Base-by-base conservation (phyloP, 129 eudicot genomes). In the carrot (Daucus carota) region DNA sequence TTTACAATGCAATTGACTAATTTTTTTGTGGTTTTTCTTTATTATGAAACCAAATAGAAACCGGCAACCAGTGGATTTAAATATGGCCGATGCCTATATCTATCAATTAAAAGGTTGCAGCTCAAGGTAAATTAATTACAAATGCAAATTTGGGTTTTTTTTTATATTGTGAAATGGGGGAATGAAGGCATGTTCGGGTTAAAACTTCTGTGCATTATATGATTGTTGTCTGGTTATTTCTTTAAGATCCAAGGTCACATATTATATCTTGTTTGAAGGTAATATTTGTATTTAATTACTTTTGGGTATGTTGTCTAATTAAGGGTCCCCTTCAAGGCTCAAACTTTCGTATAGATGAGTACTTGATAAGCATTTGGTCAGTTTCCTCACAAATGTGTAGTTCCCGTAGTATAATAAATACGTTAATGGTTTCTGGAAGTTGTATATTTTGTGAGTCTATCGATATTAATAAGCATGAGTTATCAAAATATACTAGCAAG, bases 51-150 rank as follows among this genome's bases (percentile, higher is more conserved):
- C 7, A 26, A 16, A 8, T 7, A 76, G 80, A 16, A 63, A 66
- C 17, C 74, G 67, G 74, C 66, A 67, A 22, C 67, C 16, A 67
- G 66, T 77, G 42, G 80, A 77, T 33, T 77, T 45, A 48, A 77
- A 33, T 31, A 77, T 24, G 68, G 29, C 40, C 20, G 73, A 70
- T 38, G 48, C 73, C 48, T 14, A 40, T 70, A 46, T 70, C n/a
- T 46, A 38, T 40, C 48, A 38, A 48, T n/a, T 70, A 9, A 70
- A 70, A 40, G 73, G 73, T 70, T 22, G 73, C 48, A 70, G 73
- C 32, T 70, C 73, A 48, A 70, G 73, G 73, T 70, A 69, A 38
- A 69, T 34, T 32, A 6, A 18, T 69, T 69, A 1, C n/a, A 38
- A 22, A 70, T 38, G 6, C 22, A 3, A 6, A 34, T 68, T 68